Conservation (phyloP, 306 rosid species). For the Rubus parviflorus region DNA sequence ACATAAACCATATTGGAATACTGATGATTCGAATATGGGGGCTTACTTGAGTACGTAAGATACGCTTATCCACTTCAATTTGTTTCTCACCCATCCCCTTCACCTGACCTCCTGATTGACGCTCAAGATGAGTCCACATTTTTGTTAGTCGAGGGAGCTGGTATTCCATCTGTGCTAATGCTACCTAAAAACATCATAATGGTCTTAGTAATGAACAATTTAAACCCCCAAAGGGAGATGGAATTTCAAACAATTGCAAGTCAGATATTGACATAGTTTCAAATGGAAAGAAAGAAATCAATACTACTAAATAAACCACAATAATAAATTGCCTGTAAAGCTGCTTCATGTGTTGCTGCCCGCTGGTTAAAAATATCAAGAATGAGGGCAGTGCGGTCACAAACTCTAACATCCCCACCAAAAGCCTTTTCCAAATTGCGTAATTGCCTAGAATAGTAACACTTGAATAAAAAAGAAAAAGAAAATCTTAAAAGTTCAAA, state of each 20-base stretch:
- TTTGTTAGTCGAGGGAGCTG: constrained; percentile 93
- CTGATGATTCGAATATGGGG: constrained; percentile 4
- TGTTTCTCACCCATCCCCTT: constrained; percentile 99
- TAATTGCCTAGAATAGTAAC: constrained; percentile 60
- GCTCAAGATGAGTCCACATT: constrained; percentile 99
- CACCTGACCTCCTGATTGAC: constrained; percentile 96
- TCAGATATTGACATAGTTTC: not conserved
- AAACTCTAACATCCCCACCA: constrained; percentile 95
- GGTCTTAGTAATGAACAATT: not conserved
- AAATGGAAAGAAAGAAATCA: not conserved
- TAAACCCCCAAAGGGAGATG: not conserved
- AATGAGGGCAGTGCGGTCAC: constrained; percentile 92
- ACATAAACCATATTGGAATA: not conserved
- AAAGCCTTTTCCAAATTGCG: constrained; percentile 90
- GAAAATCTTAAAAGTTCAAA: not conserved
- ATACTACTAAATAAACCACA: constrained; percentile 15
- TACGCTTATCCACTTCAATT: constrained; percentile 97
- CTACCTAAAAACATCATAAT: constrained; percentile 52
- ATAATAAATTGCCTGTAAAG: constrained; percentile 64
- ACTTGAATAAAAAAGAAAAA: not conserved
- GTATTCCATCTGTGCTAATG: constrained; percentile 98
- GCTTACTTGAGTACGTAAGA: constrained; percentile 88
- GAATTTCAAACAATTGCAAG: not conserved
- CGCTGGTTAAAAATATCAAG: constrained; percentile 96
- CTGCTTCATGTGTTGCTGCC: constrained; percentile 98